Conservation (phyloP, 2,329 filamentous ascomycete genomes). For the Claviceps sp. region DNA sequence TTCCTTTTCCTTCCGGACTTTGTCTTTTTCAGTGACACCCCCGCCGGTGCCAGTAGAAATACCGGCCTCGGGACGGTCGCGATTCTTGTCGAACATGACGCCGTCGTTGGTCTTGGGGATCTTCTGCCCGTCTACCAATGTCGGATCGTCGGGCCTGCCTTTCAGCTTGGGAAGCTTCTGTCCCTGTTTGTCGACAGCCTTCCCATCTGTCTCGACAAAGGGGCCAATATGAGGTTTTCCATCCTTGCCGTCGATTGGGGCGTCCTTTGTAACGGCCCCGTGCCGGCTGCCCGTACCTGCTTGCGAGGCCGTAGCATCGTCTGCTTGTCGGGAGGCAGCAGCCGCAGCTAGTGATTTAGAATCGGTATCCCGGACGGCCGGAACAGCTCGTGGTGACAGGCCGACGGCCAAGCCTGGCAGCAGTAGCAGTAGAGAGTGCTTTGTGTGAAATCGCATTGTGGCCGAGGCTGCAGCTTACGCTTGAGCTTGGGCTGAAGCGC, state of each 20-base stretch:
- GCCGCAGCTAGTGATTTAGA: conserved; percentile 11
- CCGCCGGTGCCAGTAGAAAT: conserved; percentile 72
- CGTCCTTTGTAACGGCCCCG: conserved; percentile 49
- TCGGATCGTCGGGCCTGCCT: conserved; percentile 37
- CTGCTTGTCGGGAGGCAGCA: conserved; percentile 12
- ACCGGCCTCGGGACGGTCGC: conserved; percentile 64
- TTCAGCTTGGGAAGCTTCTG: conserved; percentile 31
- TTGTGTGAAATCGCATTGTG: conserved; percentile 47
- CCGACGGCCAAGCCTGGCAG: conserved; percentile 40
- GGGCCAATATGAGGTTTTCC: conserved; percentile 88
- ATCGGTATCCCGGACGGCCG: conserved; percentile 10
- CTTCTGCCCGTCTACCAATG: conserved; percentile 43
- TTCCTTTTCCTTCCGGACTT: conserved; percentile 57
- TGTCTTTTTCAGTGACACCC: conserved; percentile 77
- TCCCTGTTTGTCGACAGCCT: conserved; percentile 19
- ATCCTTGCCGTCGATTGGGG: conserved; percentile 83
- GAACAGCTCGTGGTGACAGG: conserved; percentile 20
- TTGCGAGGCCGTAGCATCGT: conserved; percentile 14
- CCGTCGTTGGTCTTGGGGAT: conserved; percentile 58
- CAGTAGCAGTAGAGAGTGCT: conserved; percentile 44
- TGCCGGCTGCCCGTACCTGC: conserved; percentile 19
- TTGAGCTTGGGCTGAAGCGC: too few species aligned
- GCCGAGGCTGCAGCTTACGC: neutral
- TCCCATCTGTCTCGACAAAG: conserved; percentile 45
- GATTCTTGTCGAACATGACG: conserved; percentile 83